Evolutionary conservation across 2,329 filamentous ascomycete genomes (phyloP).

Genomic region (Thermoascus crustaceus): DNA sequence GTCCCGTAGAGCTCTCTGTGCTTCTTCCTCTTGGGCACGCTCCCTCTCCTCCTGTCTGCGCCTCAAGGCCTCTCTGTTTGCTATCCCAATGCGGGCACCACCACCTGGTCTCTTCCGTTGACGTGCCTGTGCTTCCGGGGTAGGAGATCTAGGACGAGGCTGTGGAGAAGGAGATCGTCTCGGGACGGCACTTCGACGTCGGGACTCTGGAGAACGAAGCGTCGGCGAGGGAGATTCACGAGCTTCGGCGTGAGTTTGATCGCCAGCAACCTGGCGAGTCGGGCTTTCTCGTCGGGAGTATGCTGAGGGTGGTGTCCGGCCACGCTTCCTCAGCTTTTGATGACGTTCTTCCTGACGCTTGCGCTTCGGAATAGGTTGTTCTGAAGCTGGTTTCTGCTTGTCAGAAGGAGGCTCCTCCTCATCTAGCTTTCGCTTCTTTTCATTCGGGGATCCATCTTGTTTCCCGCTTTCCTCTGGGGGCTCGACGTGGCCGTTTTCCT

Average conservation of each 20-base stretch:
- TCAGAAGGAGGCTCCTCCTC: slow-evolving; percentile 19
- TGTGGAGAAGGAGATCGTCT: slow-evolving; percentile 35
- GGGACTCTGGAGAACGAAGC: slow-evolving; percentile 11
- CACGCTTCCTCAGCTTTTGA: slow-evolving; percentile 29
- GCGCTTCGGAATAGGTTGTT: slow-evolving; percentile 28
- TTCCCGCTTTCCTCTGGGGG: slow-evolving; percentile 1
- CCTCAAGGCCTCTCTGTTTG: slow-evolving; percentile 31
- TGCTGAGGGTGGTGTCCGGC: slow-evolving; percentile 29
- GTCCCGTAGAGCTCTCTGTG: slow-evolving; percentile 26
- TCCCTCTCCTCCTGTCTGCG: slow-evolving; percentile 38
- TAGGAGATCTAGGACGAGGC: slow-evolving; percentile 33
- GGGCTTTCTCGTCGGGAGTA: slow-evolving; percentile 32
- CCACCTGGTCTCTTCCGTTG: slow-evolving; percentile 41
- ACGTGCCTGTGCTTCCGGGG: slow-evolving; percentile 29
- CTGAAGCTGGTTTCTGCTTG: slow-evolving; percentile 12
- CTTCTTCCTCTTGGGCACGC: slow-evolving; percentile 32
- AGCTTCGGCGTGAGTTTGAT: slow-evolving; percentile 1
- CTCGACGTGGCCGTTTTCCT: background rate
- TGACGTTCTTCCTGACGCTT: slow-evolving; percentile 32
- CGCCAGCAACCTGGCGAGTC: slow-evolving; percentile 9
- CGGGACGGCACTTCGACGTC: slow-evolving; percentile 19
- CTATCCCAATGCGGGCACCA: slow-evolving; percentile 33
- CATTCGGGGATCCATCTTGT: slow-evolving; percentile 12
- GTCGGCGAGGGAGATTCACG: slow-evolving; percentile 10
- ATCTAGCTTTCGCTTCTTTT: slow-evolving; percentile 21